Conservation (phyloP, 2,329 filamentous ascomycete species). For the Verticillium isaacii region DNA sequence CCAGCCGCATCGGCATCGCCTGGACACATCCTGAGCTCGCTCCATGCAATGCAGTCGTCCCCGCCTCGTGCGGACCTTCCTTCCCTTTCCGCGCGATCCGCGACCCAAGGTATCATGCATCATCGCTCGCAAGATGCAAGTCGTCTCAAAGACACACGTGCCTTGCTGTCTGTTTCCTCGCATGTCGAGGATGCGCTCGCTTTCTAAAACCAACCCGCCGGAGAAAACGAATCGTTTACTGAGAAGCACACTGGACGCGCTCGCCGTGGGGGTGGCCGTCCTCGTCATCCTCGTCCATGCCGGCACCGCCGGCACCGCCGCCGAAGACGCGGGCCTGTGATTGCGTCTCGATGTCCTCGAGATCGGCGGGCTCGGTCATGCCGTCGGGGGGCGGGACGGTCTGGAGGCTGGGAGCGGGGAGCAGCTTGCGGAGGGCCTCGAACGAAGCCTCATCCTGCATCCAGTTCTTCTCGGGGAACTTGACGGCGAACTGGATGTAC, state of each 20-base stretch:
- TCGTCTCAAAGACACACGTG: background rate
- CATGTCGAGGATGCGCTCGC: background rate
- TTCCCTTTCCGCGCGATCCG: background rate
- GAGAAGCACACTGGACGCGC: conserved; percentile 81
- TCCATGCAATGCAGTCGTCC: background rate
- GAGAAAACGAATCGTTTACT: conserved; percentile 50
- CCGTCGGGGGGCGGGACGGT: conserved; percentile 70
- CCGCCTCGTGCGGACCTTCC: background rate
- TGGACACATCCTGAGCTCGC: background rate
- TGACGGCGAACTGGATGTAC: conserved; percentile 96
- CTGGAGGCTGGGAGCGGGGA: conserved; percentile 66
- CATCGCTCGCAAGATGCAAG: background rate
- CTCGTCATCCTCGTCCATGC: conserved; percentile 72
- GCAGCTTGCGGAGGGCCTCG: conserved; percentile 73
- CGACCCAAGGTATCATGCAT: background rate
- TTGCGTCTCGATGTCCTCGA: conserved; percentile 79
- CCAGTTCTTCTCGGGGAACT: conserved; percentile 83
- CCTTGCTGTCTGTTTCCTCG: background rate
- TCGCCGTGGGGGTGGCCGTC: conserved; percentile 70
- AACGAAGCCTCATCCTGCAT: conserved; percentile 64
- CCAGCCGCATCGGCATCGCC: background rate
- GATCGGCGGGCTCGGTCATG: conserved; percentile 85
- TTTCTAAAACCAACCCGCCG: background rate
- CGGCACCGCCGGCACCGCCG: conserved; percentile 39
- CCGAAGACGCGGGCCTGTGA: conserved; percentile 63